Evolutionary conservation across 2,329 filamentous ascomycete species (phyloP).

Genomic region (Epichloe typhina): DNA sequence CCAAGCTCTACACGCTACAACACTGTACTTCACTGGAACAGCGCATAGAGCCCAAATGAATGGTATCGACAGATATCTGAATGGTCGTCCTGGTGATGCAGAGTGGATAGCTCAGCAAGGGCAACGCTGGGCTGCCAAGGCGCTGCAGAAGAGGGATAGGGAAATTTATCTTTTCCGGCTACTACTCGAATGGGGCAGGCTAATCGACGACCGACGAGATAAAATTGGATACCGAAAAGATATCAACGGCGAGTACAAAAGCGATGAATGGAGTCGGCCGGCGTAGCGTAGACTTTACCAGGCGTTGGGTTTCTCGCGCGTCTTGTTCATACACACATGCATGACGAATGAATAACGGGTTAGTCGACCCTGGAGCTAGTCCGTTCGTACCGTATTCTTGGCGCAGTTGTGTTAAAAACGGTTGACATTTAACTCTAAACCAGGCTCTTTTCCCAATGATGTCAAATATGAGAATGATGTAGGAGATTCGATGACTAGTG

Average conservation of each 20-base stretch:
- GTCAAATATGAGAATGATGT: too few relatives aligned
- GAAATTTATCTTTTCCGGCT: slow-evolving; percentile 70
- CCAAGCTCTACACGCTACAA: slow-evolving; percentile 58
- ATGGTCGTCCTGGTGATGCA: slow-evolving; percentile 36
- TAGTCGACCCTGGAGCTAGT: too few relatives aligned
- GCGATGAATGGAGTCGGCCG: slow-evolving; percentile 16
- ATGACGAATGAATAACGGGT: too few relatives aligned
- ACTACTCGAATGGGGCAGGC: slow-evolving; percentile 61
- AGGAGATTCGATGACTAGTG: too few relatives aligned
- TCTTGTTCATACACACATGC: too few relatives aligned
- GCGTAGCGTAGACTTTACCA: not conserved
- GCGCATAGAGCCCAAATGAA: slow-evolving; percentile 28
- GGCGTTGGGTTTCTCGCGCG: not conserved
- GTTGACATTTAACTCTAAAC: too few relatives aligned
- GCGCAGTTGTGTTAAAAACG: too few relatives aligned
- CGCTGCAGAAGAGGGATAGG: slow-evolving; percentile 59
- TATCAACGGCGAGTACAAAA: slow-evolving; percentile 16
- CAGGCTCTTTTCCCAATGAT: too few relatives aligned
- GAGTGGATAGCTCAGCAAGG: slow-evolving; percentile 54
- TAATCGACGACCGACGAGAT: slow-evolving; percentile 50
- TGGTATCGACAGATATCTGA: slow-evolving; percentile 32
- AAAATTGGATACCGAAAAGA: slow-evolving; percentile 24
- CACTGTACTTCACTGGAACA: slow-evolving; percentile 60
- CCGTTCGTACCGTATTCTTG: too few relatives aligned
- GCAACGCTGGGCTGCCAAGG: slow-evolving; percentile 48